A percentile compares a stretch with the other conserved stretches of the same genome.
Evolutionary conservation across 495 filamentous ascomycete genomes (phyloP).

Genomic region (Aspergillus panamensis): DNA sequence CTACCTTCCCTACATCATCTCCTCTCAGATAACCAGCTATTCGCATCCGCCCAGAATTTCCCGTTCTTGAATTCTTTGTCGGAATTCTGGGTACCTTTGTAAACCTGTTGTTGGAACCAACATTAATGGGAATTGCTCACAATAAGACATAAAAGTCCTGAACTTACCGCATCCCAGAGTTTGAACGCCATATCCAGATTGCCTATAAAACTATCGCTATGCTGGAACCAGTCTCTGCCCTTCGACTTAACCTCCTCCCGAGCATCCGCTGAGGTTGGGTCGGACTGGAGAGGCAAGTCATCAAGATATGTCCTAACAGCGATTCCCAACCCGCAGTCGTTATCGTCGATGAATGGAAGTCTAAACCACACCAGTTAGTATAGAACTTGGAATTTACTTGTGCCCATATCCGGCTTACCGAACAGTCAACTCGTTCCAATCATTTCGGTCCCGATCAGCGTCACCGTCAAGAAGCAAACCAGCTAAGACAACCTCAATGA

Average conservation of each 20-base stretch:
- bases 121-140: not conserved
- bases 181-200: slow-evolving; percentile 78
- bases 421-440: slow-evolving; percentile 67
- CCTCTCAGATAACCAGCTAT: slow-evolving; percentile 57
- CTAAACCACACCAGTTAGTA: slow-evolving; percentile 46
- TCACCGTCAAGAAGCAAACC: slow-evolving; percentile 77
- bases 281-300: slow-evolving; percentile 59
- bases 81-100: slow-evolving; percentile 62
- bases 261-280: slow-evolving; percentile 56
- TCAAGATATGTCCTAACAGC: slow-evolving; percentile 92
- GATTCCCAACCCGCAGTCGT: slow-evolving; percentile 82
- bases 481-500: slow-evolving; percentile 76
- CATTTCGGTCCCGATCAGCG: slow-evolving; percentile 63
- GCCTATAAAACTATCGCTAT: slow-evolving; percentile 66
- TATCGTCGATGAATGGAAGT: slow-evolving; percentile 80
- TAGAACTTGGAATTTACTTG: not conserved
- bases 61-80: slow-evolving; percentile 62
- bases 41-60: slow-evolving; percentile 61
- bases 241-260: slow-evolving; percentile 58
- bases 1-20: slow-evolving; percentile 30
- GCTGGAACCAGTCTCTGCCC: slow-evolving; percentile 70
- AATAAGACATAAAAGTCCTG: not conserved
- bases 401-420: slow-evolving; percentile 50
- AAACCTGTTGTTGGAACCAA: slow-evolving; percentile 41
- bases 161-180: slow-evolving; percentile 75